These are phyloP conservation scores for Nicotiana tomentosiformis DNA, from an alignment of 257 asterid genomes.

Conservation along the genomic window DNA sequence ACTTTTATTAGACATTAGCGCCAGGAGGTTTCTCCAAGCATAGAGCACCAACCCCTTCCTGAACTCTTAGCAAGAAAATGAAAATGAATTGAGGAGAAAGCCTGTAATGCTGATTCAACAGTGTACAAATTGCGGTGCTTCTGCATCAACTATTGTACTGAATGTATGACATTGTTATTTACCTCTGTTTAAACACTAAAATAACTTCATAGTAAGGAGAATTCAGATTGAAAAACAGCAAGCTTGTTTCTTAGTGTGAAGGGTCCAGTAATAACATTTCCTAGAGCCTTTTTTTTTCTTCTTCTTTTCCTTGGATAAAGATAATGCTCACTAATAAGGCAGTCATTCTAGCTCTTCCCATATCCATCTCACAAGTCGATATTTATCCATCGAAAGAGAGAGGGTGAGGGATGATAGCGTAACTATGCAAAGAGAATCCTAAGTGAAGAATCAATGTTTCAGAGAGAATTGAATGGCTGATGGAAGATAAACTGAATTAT, in stretches of 20 bases:
- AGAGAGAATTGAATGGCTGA: conserved; percentile 15
- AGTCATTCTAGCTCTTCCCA: neutral
- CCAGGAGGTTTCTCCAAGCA: neutral
- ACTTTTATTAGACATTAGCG: neutral
- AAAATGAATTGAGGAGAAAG: neutral
- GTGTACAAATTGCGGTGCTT: neutral
- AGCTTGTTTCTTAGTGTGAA: neutral
- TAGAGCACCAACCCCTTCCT: neutral
- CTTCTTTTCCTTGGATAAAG: neutral
- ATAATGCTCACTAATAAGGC: neutral
- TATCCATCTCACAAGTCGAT: neutral
- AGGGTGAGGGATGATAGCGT: neutral
- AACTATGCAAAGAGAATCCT: neutral
- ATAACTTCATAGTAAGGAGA: neutral
- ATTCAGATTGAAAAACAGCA: neutral
- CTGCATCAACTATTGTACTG: neutral
- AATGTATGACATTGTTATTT: neutral
- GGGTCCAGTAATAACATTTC: neutral
- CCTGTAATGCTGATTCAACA: neutral
- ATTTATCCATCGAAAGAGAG: neutral
- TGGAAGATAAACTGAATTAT: conserved; percentile 35
- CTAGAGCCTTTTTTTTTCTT: neutral
- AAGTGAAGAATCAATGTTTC: neutral
- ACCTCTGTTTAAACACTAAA: neutral
- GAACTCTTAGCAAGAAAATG: neutral